phyloP scores from a whole-genome alignment of 352 stramenopile genomes.

The Phytophthora vignae region DNA sequence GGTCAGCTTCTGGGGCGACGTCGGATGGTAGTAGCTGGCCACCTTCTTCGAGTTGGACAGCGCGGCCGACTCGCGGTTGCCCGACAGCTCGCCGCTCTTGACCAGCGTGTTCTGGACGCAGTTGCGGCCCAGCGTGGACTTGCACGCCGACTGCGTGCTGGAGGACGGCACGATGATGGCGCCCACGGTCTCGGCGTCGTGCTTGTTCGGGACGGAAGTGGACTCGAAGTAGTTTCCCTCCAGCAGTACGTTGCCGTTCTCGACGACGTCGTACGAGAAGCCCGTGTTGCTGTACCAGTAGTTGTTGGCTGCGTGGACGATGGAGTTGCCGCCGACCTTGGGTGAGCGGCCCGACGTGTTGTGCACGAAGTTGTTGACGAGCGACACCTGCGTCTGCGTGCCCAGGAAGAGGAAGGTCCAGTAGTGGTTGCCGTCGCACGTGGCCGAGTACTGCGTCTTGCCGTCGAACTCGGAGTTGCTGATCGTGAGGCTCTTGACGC shows the following conservation, averaged over 20 bases:
- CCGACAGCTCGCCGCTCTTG: constrained; percentile 15
- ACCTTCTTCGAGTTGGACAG: constrained; percentile 4
- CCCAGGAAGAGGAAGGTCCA: constrained; percentile 1
- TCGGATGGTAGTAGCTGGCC: constrained; percentile 5
- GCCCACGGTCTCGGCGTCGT: neutral
- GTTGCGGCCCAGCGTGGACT: neutral
- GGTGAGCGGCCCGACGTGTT: neutral
- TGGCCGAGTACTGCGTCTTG: neutral
- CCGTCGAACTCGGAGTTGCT: constrained; percentile 1
- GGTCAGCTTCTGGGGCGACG: neutral
- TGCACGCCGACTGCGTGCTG: neutral
- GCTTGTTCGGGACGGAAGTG: neutral
- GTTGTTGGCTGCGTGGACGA: neutral
- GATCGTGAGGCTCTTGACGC: neutral
- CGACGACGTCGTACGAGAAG: neutral
- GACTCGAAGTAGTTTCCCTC: neutral
- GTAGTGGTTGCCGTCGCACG: constrained; percentile 3
- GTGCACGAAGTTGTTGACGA: neutral
- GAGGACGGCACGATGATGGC: neutral
- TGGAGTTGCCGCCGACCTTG: neutral
- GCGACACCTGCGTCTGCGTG: constrained; percentile 1
- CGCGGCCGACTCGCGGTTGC: constrained; percentile 7
- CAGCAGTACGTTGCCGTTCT: constrained; percentile 1
- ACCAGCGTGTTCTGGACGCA: constrained; percentile 33
- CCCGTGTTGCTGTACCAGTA: neutral